Evolutionary conservation across 352 stramenopile genomes (phyloP).

Genomic region (Phytophthora pisi): DNA sequence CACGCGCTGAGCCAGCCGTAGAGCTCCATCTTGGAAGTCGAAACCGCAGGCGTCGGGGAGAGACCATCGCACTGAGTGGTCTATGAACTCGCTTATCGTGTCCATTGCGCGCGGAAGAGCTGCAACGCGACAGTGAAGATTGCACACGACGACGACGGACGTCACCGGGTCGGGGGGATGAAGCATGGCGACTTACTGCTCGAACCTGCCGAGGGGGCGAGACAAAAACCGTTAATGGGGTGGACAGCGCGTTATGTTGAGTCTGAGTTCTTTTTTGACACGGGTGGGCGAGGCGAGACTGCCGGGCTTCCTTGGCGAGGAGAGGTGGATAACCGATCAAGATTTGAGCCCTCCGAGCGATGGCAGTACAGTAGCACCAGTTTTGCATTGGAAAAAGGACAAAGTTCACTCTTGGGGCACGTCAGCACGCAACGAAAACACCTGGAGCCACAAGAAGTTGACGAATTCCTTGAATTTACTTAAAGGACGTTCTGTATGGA

Average conservation of each 20-base stretch:
- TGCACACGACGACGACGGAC: constrained; percentile 29
- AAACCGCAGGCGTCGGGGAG: constrained; percentile 36
- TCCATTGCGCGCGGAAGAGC: constrained; percentile 33
- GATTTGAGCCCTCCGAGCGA: constrained; percentile 29
- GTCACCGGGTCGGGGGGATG: constrained; percentile 29
- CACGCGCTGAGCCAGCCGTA: constrained; percentile 34
- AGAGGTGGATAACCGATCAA: constrained; percentile 40
- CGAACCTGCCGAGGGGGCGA: constrained; percentile 13
- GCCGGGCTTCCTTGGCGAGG: constrained; percentile 16
- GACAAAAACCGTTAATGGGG: constrained; percentile 26
- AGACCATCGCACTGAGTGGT: constrained; percentile 38
- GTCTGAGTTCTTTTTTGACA: constrained; percentile 30
- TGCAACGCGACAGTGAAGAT: constrained; percentile 24
- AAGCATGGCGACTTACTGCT: constrained; percentile 19
- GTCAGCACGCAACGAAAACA: constrained; percentile 31
- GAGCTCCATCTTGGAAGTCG: constrained; percentile 21
- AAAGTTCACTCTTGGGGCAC: constrained; percentile 26
- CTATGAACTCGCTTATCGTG: constrained; percentile 42
- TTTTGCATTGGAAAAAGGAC: constrained; percentile 18
- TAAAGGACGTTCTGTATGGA: not conserved
- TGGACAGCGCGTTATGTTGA: constrained; percentile 18
- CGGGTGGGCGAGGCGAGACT: constrained; percentile 20
- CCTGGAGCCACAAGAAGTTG: constrained; percentile 21
- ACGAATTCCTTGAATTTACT: not conserved
- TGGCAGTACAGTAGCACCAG: too few relatives aligned